phyloP scores from a whole-genome alignment of 2,329 filamentous ascomycete species.

The Curvularia spicifera region DNA sequence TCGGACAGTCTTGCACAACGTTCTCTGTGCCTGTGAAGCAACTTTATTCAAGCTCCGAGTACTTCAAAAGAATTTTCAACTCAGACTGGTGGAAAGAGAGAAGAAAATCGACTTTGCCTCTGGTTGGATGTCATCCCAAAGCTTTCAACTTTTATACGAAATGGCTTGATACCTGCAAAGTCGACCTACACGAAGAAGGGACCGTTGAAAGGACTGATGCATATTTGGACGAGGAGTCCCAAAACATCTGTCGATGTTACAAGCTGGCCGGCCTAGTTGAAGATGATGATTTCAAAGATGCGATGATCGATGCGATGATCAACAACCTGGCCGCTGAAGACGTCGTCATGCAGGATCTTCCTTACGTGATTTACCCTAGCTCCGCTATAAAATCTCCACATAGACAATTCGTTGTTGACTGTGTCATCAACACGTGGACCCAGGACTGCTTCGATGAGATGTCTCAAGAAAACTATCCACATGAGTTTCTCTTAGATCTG shows the following conservation, averaged over 20 bases:
- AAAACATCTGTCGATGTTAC: not conserved
- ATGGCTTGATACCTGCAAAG: not conserved
- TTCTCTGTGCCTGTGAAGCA: not conserved
- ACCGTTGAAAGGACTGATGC: no score
- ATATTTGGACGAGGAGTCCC: not conserved
- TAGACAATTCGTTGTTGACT: not conserved
- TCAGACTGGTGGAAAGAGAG: not conserved
- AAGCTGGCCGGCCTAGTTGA: not conserved
- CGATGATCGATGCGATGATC: not conserved
- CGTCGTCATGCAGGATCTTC: not conserved
- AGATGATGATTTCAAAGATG: not conserved
- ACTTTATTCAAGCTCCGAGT: not conserved
- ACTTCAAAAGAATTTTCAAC: not conserved
- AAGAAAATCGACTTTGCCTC: not conserved
- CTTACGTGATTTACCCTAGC: not conserved
- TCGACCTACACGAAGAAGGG: not conserved
- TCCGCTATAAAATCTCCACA: not conserved
- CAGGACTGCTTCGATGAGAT: no score
- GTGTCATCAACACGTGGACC: not conserved
- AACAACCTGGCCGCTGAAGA: not conserved
- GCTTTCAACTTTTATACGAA: not conserved
- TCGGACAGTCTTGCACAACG: not conserved
- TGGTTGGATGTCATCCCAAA: not conserved
- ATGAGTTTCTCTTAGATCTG: not conserved
- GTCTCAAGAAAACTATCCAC: not conserved